phyloP scores from a whole-genome alignment of 2,329 filamentous ascomycete species.

The Fusarium bactridioides region DNA sequence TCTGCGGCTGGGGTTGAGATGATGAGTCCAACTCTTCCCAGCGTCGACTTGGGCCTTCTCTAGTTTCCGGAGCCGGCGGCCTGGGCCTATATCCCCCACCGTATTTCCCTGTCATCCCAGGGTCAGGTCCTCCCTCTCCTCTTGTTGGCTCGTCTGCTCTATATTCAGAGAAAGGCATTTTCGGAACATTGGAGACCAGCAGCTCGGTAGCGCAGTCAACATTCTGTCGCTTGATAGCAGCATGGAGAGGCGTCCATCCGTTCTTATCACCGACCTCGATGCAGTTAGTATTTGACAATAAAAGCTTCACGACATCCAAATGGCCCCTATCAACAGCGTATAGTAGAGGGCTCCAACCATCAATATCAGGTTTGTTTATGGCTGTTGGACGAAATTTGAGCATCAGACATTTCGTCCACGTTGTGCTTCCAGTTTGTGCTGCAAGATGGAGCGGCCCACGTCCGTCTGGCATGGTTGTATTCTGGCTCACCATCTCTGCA shows the following conservation, averaged over 20 bases:
- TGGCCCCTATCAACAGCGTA: background rate
- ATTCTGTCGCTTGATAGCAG: background rate
- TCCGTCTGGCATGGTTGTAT: accelerated
- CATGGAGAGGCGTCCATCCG: background rate
- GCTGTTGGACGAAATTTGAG: accelerated
- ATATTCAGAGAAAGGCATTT: background rate
- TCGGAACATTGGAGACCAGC: accelerated
- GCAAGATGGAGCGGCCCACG: accelerated
- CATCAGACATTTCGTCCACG: background rate
- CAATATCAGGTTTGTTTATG: background rate
- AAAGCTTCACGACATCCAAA: background rate
- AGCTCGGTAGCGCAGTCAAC: accelerated
- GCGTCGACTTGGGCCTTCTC: background rate
- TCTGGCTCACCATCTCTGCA: accelerated
- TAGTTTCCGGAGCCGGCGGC: accelerated
- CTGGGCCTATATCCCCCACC: accelerated
- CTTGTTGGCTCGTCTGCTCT: background rate
- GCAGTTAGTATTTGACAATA: background rate
- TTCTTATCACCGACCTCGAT: background rate
- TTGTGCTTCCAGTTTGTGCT: background rate
- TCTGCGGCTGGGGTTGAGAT: background rate
- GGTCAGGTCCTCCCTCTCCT: accelerated
- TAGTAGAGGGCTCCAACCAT: background rate
- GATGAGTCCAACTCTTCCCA: background rate
- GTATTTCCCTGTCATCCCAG: background rate